Conservation (phyloP, 108 stramenopile species). For the Chaetoceros tenuissimus region DNA sequence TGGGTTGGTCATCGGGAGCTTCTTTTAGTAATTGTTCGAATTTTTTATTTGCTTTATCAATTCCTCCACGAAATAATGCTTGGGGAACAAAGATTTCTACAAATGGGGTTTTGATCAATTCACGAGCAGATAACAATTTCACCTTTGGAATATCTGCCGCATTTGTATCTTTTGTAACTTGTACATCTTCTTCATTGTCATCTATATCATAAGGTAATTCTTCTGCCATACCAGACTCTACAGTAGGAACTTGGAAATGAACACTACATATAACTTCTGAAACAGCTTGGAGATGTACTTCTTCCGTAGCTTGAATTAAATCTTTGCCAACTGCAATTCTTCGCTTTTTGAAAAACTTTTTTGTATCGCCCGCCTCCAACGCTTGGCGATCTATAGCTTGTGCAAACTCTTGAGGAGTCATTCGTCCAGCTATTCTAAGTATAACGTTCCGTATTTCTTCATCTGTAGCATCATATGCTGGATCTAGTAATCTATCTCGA, state of each 20-base stretch:
- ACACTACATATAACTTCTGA: neutral
- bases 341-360: slow-evolving; percentile 1
- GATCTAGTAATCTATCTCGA: neutral
- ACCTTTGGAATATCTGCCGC: no score
- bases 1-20: neutral
- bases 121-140: slow-evolving; percentile 1
- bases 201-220: neutral
- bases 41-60: neutral
- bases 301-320: slow-evolving; percentile 2
- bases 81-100: slow-evolving; percentile 6
- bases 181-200: no score
- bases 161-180: no score
- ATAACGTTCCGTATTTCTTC: slow-evolving; percentile 7
- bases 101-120: neutral
- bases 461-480: neutral
- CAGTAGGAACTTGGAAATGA: neutral
- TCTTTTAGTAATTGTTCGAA: neutral
- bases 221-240: neutral
- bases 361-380: neutral
- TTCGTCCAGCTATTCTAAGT: slow-evolving; percentile 5
- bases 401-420: slow-evolving; percentile 6
- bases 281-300: neutral
- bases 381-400: slow-evolving; percentile 1
- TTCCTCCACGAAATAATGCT: slow-evolving; percentile 2
- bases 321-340: slow-evolving; percentile 4